Percentiles rank a stretch among this genome's conserved stretches.
These are phyloP conservation scores for Calocybe gangraenosa DNA, from an alignment of 768 basidiomycete genomes.

Conservation along the genomic window DNA sequence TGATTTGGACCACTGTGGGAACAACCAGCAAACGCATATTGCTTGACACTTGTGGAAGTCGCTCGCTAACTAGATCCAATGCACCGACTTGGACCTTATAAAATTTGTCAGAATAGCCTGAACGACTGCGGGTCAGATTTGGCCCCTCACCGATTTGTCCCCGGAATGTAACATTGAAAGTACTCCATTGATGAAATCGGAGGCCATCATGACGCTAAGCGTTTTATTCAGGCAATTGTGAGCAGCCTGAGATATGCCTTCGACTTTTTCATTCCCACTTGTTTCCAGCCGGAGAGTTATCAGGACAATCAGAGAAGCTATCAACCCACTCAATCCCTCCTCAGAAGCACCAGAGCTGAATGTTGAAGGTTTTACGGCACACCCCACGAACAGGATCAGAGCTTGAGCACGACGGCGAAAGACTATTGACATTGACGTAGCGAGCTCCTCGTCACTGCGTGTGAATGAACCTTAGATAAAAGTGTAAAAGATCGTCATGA, in stretches of 20 bases:
- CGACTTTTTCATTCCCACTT: conserved; percentile 30
- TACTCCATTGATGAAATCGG: conserved; percentile 60
- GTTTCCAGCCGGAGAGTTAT: conserved; percentile 30
- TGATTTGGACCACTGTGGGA: conserved; percentile 47
- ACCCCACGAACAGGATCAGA: conserved; percentile 60
- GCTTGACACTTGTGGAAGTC: conserved; percentile 57
- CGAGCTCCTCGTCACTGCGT: conserved; percentile 57
- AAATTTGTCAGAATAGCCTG: conserved; percentile 5
- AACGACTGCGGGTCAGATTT: conserved; percentile 13
- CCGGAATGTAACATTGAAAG: conserved; percentile 51
- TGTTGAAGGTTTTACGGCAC: conserved; percentile 38
- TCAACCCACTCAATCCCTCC: conserved; percentile 35
- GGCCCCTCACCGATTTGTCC: conserved; percentile 53
- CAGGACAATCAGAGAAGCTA: conserved; percentile 46
- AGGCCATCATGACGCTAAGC: conserved; percentile 63
- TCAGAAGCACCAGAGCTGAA: conserved; percentile 18
- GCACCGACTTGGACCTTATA: conserved; percentile 61
- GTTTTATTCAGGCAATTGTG: conserved; percentile 48
- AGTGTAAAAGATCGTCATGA: background rate
- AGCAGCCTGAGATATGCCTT: conserved; percentile 42
- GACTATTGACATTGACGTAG: conserved; percentile 35
- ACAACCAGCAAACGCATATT: conserved; percentile 49
- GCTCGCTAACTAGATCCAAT: conserved; percentile 63
- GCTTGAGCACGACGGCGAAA: conserved; percentile 62
- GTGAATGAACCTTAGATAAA: background rate